Evolutionary conservation across 805 yeast species (phyloP), one percentile per base, ranked within the genome.

Genomic region (Priceomyces fermenticarens): DNA sequence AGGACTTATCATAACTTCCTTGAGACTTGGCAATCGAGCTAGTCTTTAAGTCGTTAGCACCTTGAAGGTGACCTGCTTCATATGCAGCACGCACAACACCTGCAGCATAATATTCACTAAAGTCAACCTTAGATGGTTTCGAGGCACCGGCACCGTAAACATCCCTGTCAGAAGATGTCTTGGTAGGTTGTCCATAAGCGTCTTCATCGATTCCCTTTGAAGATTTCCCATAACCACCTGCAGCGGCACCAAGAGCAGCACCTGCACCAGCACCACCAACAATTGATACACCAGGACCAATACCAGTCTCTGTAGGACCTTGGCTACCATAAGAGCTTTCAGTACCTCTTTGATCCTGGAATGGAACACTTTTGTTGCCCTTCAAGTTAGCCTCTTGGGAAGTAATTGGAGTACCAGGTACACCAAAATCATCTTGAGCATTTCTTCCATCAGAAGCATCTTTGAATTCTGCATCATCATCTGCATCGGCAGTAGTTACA

Each of bases 1-100:
- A 20, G 8, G n/a, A n/a, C n/a, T n/a, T n/a, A n/a, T n/a, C 25
- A 8, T 20, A 15, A n/a, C 31, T 28, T 27, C 30, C 36, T 30
- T 11, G 32, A 12, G n/a, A n/a, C n/a, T n/a, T n/a, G n/a, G n/a
- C n/a, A n/a, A n/a, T n/a, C n/a, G n/a, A n/a, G n/a, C n/a, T n/a
- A 6, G 28, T 12, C n/a, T n/a, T n/a, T n/a, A n/a, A n/a, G n/a
- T 52, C 58, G 41, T 48, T 44, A 23, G 50, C 39, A 9, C 44
- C 54, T 11, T 35, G 23, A n/a, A 36, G 39, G 29, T 40, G 42
- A 9, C 57, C 57, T 3, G 48, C 50, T 29, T 52, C 58, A 39
- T 48, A 46, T 15, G 52, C 37, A 7, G 45, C 54, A 23, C 39
- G 41, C 10, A 37, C 25, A 11, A 47, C 47, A 16, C 57, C 59